These are phyloP conservation scores for Cyathus striatus DNA, from an alignment of 768 basidiomycete species.

Conservation along the genomic window DNA sequence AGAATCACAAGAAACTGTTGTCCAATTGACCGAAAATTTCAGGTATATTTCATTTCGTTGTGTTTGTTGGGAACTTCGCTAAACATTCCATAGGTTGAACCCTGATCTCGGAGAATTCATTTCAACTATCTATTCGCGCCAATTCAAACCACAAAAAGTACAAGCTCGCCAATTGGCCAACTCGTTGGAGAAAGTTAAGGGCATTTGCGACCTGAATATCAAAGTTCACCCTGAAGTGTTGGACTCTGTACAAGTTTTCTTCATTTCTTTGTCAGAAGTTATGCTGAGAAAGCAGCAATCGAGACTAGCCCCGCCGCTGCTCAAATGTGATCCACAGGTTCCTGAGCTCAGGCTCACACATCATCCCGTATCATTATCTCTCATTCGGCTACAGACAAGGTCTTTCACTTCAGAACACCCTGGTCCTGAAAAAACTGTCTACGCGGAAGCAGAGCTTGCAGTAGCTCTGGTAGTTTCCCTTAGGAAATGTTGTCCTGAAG, in stretches of 20 bases:
- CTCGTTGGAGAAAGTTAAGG: slow-evolving; percentile 22
- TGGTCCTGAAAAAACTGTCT: slow-evolving; percentile 42
- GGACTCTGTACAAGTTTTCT: slow-evolving; percentile 25
- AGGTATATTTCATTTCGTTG: slow-evolving; percentile 19
- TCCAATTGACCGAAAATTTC: slow-evolving; percentile 49
- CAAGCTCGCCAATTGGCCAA: slow-evolving; percentile 34
- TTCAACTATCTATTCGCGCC: slow-evolving; percentile 43
- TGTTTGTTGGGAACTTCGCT: background rate
- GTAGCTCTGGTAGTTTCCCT: slow-evolving; percentile 35
- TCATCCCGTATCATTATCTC: slow-evolving; percentile 37
- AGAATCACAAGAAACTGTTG: slow-evolving; percentile 30
- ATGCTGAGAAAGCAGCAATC: slow-evolving; percentile 37
- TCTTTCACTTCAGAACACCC: slow-evolving; percentile 23
- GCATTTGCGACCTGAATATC: slow-evolving; percentile 11
- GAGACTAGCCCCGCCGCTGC: slow-evolving; percentile 21
- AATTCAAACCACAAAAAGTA: slow-evolving; percentile 43
- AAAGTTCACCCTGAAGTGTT: slow-evolving; percentile 17
- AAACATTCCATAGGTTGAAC: slow-evolving; percentile 30
- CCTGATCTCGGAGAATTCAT: slow-evolving; percentile 51
- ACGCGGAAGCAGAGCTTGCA: slow-evolving; percentile 41
- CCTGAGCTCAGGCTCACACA: slow-evolving; percentile 16
- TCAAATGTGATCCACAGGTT: slow-evolving; percentile 12
- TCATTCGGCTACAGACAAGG: slow-evolving; percentile 33
- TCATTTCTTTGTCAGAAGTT: slow-evolving; percentile 35
- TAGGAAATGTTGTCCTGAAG: slow-evolving; percentile 29